phyloP scores from a whole-genome alignment of 148 eudicot genomes.

The Heliamphora exappendiculata region DNA sequence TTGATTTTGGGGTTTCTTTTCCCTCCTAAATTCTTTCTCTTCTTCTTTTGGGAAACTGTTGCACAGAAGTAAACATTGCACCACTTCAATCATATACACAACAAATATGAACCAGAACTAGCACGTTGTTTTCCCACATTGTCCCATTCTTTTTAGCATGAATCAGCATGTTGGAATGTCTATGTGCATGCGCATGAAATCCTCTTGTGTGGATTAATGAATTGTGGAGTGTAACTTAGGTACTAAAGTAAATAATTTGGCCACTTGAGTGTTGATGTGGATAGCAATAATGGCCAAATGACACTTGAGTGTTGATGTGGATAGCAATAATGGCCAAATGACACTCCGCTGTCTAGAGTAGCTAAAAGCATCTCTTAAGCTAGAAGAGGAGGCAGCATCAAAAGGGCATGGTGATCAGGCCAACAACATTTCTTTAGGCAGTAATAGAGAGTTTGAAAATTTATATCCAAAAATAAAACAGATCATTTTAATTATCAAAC shows the following conservation, averaged over 20 bases:
- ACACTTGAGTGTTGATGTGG: too few species aligned
- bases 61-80: too few species aligned
- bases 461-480: background rate
- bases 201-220: background rate
- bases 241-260: background rate
- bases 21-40: background rate
- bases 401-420: background rate
- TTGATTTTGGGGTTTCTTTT: background rate
- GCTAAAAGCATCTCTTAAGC: background rate
- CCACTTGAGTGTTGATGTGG: background rate
- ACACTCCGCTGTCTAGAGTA: background rate
- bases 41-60: too few species aligned
- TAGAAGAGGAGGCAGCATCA: too few species aligned
- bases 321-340: background rate
- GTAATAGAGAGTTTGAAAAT: background rate
- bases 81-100: too few species aligned
- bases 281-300: background rate
- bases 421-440: background rate
- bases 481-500: background rate
- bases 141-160: background rate
- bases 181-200: too few species aligned
- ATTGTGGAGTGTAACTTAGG: background rate
- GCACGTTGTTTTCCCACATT: too few species aligned
- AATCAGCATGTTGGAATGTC: background rate
- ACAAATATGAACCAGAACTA: too few species aligned